Evolutionary conservation across 129 eudicot species (phyloP), one percentile per base, ranked within the genome.

Genomic region (Chrysanthemum makinoi): DNA sequence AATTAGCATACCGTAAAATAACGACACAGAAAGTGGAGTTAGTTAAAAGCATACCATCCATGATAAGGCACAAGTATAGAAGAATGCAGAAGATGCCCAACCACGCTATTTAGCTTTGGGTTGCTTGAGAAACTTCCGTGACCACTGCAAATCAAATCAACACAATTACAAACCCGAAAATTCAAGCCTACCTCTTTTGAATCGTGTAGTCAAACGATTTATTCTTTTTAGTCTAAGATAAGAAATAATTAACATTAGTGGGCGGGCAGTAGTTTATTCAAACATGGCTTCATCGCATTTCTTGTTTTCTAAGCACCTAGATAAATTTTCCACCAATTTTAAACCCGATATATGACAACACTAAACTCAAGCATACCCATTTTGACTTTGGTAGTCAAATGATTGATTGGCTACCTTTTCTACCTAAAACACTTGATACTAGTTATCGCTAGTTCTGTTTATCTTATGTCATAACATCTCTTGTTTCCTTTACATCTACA

Each of bases 81-180:
- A 54, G 88, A 86, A 81, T 86, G 91, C 18, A 86, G 82, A 73
- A 86, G 47, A 83, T 86, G 91, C 26, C 91, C 91, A 78, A 83
- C 91, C 51, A 86, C 88, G 74, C 84, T 83, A 75, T 86, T 86
- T 61, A 86, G 72, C 75, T 83, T 83, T 5, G 78, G 80, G 35
- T 86, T 58, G 60, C 49, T 83, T 19, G 88, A 83, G 55, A 86
- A 86, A 66, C 91, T 86, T 20, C 91, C 88, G 65, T 86, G 91
- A 12, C 91, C 91, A 65, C 91, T 86, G 62, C 68, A 78, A 71
- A 70, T 24, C 26, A 13, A 50, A 49, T 55, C 54, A 66, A 20
- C 48, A 33, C 62, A 61, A 77, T 68, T 33, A 79, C 66, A 74
- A 48, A 14, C 13, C 12, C 11, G 43, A 48, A 64, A 52, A 19